phyloP scores from a whole-genome alignment of 1,284 basidiomycete genomes.

The Pseudozyma sp. region DNA sequence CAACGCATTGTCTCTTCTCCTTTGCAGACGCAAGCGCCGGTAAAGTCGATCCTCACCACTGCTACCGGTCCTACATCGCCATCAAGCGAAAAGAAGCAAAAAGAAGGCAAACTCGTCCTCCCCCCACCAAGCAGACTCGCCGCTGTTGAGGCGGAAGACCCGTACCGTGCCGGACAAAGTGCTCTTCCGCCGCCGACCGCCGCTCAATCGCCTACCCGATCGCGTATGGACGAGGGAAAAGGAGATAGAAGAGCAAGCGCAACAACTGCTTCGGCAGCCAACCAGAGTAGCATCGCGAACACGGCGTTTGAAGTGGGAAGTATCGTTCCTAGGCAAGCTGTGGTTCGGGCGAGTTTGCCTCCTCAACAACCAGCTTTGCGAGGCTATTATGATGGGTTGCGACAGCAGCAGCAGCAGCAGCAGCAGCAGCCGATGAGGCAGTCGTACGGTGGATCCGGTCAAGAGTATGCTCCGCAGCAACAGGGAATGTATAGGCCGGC shows the following conservation, averaged over 20 bases:
- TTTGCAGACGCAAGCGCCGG: background rate
- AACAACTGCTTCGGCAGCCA: slow-evolving; percentile 5
- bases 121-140: slow-evolving; percentile 28
- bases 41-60: background rate
- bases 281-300: background rate
- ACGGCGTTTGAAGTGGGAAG: slow-evolving; percentile 37
- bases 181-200: background rate
- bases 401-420: slow-evolving; percentile 2
- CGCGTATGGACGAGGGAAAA: background rate
- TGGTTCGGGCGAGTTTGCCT: slow-evolving; percentile 9
- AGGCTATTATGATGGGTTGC: slow-evolving; percentile 13
- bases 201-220: background rate
- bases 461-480: background rate
- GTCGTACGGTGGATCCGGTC: too few relatives aligned
- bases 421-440: background rate
- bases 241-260: background rate
- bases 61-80: background rate
- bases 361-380: background rate
- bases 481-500: background rate
- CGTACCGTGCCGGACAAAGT: slow-evolving; percentile 10
- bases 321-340: slow-evolving; percentile 23
- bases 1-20: background rate
- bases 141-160: slow-evolving; percentile 9
- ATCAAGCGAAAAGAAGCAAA: background rate
- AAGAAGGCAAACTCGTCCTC: slow-evolving; percentile 11